Conservation (phyloP, 148 eudicot genomes). For the Rhododendron vialii region DNA sequence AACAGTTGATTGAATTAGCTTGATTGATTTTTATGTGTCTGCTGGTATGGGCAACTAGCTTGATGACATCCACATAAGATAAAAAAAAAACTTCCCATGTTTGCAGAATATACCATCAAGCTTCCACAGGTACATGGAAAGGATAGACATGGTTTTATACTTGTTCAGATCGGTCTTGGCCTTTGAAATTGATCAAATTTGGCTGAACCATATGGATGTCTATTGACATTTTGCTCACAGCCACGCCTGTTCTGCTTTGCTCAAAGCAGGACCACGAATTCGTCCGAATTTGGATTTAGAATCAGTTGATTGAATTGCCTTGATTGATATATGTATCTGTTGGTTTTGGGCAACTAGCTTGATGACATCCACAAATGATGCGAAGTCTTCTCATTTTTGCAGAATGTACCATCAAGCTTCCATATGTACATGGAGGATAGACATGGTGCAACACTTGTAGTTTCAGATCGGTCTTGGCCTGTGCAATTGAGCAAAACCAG, state of each 20-base stretch:
- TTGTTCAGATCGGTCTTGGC: no score
- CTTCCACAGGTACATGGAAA: no score
- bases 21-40: neutral
- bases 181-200: no score
- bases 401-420: slow-evolving; percentile 15
- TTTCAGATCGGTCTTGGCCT: slow-evolving; percentile 1
- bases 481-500: neutral
- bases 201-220: no score
- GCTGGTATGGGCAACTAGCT: neutral
- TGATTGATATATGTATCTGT: neutral
- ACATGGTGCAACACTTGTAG: neutral
- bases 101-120: no score
- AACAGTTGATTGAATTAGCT: neutral
- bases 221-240: neutral
- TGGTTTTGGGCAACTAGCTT: neutral
- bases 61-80: no score
- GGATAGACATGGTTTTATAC: no score
- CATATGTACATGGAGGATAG: neutral
- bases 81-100: no score
- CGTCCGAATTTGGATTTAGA: neutral
- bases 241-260: neutral
- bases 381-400: neutral
- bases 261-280: neutral
- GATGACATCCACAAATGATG: neutral
- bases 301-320: neutral